Base-by-base conservation (phyloP, 768 basidiomycete genomes). In the Podaxis sp. region DNA sequence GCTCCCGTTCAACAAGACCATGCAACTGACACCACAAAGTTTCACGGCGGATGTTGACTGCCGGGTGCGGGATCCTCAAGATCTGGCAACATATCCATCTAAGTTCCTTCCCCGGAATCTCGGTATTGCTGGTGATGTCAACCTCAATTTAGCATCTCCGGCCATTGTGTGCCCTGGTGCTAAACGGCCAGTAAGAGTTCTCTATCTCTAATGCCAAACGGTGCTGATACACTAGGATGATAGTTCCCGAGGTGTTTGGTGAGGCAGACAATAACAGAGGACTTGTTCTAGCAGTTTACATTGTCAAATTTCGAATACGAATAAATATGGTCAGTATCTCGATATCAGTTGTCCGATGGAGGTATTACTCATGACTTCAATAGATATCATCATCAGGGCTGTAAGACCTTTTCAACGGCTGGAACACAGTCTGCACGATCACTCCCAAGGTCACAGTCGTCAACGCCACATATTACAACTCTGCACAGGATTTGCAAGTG, bases 1-100 rank as follows among this genome's bases (percentile, higher is more conserved):
- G 0, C 57, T 50, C 47, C 57, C 57, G 23, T 58, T 58, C 23
- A 50, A 58, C 16, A 58, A 58, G 36, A 58, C 47, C 18, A 58
- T 50, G 57, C 28, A 21, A 38, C 35, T 58, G 32, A n/a, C 28
- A 23, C 47, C 50, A n/a, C 57, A 58, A 50, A 48, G 48, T 13
- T 50, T 58, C 35, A 58, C 57, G 3, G 57, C 57, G 2, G 47
- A 58, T 25, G 36, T 50, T 14, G 13, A 37, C 23, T 58, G 36
- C 27, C 57, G 32, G 13, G 23, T 38, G 7, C 7, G 25, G 6
- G 10, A 58, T 16, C 14, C 46, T 9, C 46, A 50, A 36, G 57
- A 14, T 21, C 46, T 25, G 16, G 48, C 10, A 9, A 48, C 4
- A 14, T 57, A 57, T 23, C 28, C 6, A 7, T 9, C 57, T 25